A percentile compares a stretch with the other conserved stretches of the same genome.
phyloP scores from a whole-genome alignment of 768 basidiomycete genomes.

The Russula ochroleuca region DNA sequence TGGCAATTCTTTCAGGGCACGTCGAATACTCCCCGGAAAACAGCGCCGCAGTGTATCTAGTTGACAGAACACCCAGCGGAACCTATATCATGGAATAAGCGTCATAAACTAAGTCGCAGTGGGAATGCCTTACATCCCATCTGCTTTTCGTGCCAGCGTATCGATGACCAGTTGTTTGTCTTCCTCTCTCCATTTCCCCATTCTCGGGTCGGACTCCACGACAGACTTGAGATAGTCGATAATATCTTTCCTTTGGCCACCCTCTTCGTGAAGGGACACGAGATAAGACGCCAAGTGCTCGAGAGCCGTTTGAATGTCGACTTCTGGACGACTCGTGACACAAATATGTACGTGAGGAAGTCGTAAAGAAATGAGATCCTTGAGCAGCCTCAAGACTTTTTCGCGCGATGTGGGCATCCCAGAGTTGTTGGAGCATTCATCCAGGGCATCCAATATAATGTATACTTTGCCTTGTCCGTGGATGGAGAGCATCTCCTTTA shows the following conservation, averaged over 20 bases:
- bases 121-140: background rate
- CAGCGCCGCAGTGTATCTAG: background rate
- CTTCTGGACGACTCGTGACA: slow-evolving; percentile 1
- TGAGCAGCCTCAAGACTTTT: background rate
- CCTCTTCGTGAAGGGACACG: background rate
- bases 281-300: background rate
- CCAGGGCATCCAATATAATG: slow-evolving; percentile 2
- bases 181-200: background rate
- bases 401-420: slow-evolving; percentile 1
- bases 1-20: background rate
- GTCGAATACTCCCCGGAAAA: slow-evolving; percentile 1
- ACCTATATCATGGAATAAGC: background rate
- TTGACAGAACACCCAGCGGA: slow-evolving; percentile 3
- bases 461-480: background rate
- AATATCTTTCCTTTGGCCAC: slow-evolving; percentile 4
- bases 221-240: slow-evolving; percentile 1
- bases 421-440: slow-evolving; percentile 6
- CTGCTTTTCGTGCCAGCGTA: background rate
- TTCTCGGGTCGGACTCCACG: background rate
- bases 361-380: background rate
- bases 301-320: background rate
- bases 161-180: slow-evolving; percentile 6
- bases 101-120: background rate
- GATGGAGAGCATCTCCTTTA: background rate
- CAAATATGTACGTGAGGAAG: background rate